Conservation (phyloP, 805 yeast species). For the Soucietia sequanensis region DNA sequence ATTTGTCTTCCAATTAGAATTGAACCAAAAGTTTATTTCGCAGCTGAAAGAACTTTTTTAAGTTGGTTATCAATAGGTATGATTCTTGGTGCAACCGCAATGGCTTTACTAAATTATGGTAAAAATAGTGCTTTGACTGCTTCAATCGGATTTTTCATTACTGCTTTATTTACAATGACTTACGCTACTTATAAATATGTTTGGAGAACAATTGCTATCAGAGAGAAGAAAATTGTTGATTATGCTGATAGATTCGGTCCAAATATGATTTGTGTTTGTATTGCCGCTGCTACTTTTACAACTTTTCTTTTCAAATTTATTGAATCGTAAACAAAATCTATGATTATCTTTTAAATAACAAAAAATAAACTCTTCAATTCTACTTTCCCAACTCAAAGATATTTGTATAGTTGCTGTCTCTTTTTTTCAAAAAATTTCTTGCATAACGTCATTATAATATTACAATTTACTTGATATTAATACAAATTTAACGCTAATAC, state of each 20-base stretch:
- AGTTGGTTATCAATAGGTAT: constrained; percentile 93
- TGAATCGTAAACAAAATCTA: constrained; percentile 27
- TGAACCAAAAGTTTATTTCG: constrained; percentile 98
- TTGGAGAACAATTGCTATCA: constrained; percentile 78
- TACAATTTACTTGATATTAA: too few relatives aligned
- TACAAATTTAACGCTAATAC: too few relatives aligned
- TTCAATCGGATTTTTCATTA: constrained; percentile 79
- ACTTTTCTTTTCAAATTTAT: constrained; percentile 55
- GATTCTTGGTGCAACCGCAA: constrained; percentile 85
- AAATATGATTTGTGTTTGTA: constrained; percentile 69
- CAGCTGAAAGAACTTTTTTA: constrained; percentile 92
- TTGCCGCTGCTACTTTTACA: constrained; percentile 66
- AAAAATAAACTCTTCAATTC: too few relatives aligned
- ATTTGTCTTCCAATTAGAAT: constrained; percentile 93
- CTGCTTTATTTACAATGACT: constrained; percentile 69
- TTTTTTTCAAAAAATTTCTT: too few relatives aligned
- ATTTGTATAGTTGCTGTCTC: too few relatives aligned
- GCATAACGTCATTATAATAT: too few relatives aligned
- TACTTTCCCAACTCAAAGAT: too few relatives aligned
- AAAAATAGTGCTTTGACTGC: constrained; percentile 70
- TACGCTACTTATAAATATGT: constrained; percentile 76
- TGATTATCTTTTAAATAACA: too few relatives aligned
- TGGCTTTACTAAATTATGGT: constrained; percentile 83
- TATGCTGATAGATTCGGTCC: constrained; percentile 92
- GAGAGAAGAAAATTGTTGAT: constrained; percentile 76